Percentiles rank a stretch among this genome's conserved stretches.
Evolutionary conservation across 78 protist species (phyloP).

Genomic region (Mantamonas sphyraenae): DNA sequence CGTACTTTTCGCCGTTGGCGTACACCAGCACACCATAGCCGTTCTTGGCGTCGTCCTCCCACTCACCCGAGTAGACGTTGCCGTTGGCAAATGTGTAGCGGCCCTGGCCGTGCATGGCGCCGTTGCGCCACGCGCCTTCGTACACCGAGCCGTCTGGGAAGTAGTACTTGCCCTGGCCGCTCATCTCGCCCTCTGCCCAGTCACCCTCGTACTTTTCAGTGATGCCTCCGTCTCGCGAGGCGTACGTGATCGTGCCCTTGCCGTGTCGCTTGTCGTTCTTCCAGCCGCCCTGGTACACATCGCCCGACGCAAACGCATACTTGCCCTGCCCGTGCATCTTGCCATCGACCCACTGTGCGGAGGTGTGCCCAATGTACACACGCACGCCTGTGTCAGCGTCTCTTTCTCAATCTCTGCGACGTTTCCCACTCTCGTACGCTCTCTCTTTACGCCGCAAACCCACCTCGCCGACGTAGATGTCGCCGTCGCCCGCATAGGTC

Average conservation of each 20-base stretch:
- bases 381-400: too few relatives aligned
- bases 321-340: slow-evolving; percentile 65
- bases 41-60: slow-evolving; percentile 17
- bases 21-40: slow-evolving; percentile 36
- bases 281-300: slow-evolving; percentile 37
- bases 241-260: slow-evolving; percentile 20
- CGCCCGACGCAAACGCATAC: slow-evolving; percentile 43
- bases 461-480: too few relatives aligned
- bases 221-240: slow-evolving; percentile 7
- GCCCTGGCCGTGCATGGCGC: slow-evolving; percentile 66
- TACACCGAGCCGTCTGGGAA: slow-evolving; percentile 56
- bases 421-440: too few relatives aligned
- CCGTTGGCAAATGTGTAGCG: slow-evolving; percentile 44
- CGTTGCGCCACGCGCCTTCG: slow-evolving; percentile 64
- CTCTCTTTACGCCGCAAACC: too few relatives aligned
- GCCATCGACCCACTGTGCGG: slow-evolving; percentile 51
- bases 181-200: slow-evolving; percentile 3
- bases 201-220: slow-evolving; percentile 44
- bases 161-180: slow-evolving; percentile 27
- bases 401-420: too few relatives aligned
- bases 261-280: slow-evolving; percentile 18
- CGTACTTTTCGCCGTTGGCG: slow-evolving; percentile 51
- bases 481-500: too few relatives aligned
- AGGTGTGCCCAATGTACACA: too few relatives aligned
- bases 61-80: slow-evolving; percentile 39